Evolutionary conservation across 352 stramenopile genomes (phyloP).

Genomic region (Hyaloperonospora arabidopsidis): DNA sequence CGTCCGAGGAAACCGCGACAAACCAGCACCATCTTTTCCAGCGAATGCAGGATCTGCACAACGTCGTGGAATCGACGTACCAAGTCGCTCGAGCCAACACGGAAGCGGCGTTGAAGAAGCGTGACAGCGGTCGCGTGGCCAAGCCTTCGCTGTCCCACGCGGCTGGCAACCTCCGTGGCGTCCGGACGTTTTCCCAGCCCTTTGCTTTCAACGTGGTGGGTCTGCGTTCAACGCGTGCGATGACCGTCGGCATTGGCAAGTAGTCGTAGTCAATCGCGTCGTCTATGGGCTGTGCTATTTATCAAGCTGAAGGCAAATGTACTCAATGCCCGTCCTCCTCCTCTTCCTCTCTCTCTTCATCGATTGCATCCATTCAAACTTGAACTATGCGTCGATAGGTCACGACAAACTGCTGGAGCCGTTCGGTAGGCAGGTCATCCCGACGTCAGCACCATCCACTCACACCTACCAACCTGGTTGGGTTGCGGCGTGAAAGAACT

Average conservation of each 20-base stretch:
- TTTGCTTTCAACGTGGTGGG: slow-evolving; percentile 38
- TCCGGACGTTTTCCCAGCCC: slow-evolving; percentile 35
- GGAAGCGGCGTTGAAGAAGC: slow-evolving; percentile 37
- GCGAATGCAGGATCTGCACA: slow-evolving; percentile 67
- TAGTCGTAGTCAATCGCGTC: slow-evolving; percentile 3
- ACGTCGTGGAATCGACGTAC: slow-evolving; percentile 56
- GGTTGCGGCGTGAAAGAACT: too few relatives aligned
- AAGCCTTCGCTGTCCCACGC: slow-evolving; percentile 16
- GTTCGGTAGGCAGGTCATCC: too few relatives aligned
- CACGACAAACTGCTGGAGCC: too few relatives aligned
- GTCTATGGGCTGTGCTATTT: slow-evolving; percentile 29
- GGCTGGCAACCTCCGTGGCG: slow-evolving; percentile 12
- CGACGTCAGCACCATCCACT: too few relatives aligned
- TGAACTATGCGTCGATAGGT: too few relatives aligned
- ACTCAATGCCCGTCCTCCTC: too few relatives aligned
- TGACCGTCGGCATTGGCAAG: slow-evolving; percentile 28
- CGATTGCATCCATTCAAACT: too few relatives aligned
- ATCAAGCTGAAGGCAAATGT: slow-evolving; percentile 5
- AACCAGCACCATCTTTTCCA: slow-evolving; percentile 65
- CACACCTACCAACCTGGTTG: too few relatives aligned
- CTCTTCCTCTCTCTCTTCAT: too few relatives aligned
- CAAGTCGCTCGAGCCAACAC: slow-evolving; percentile 52
- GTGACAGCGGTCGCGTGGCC: slow-evolving; percentile 26
- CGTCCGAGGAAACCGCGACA: slow-evolving; percentile 11
- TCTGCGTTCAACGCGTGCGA: slow-evolving; percentile 31